Evolutionary conservation across 805 yeast species (phyloP).

Genomic region (Cyberlindnera xylosilytica): DNA sequence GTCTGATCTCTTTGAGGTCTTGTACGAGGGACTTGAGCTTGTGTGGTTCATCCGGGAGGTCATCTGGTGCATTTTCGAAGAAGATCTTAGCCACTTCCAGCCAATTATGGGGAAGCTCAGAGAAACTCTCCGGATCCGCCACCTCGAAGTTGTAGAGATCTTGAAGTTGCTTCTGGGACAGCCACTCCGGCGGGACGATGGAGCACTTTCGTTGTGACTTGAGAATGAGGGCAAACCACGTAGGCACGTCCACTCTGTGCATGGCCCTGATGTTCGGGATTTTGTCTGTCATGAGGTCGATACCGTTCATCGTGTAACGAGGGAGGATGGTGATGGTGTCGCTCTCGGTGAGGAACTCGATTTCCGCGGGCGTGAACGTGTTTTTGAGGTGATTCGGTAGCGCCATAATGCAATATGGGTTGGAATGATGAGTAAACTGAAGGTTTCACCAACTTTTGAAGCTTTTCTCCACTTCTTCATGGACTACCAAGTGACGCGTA

Average conservation of each 20-base stretch:
- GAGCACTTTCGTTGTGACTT: conserved; percentile 85
- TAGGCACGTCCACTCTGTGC: conserved; percentile 66
- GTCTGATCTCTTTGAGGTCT: conserved; percentile 80
- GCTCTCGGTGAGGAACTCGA: conserved; percentile 83
- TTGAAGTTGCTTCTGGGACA: conserved; percentile 51
- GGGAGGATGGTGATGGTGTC: conserved; percentile 75
- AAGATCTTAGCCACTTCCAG: conserved; percentile 72
- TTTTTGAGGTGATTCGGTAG: conserved; percentile 52
- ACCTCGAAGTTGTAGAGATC: conserved; percentile 66
- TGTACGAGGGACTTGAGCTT: conserved; percentile 68
- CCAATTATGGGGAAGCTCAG: conserved; percentile 86
- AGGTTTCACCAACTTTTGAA: no score
- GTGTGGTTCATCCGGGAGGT: conserved; percentile 69
- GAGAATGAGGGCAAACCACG: conserved; percentile 84
- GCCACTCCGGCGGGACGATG: conserved; percentile 85
- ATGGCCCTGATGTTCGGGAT: conserved; percentile 64
- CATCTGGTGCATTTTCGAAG: conserved; percentile 69
- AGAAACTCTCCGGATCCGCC: conserved; percentile 53
- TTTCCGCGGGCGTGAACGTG: conserved; percentile 70
- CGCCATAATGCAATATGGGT: conserved; percentile 63
- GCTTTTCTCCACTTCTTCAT: no score
- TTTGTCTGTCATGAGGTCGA: conserved; percentile 57
- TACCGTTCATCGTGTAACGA: conserved; percentile 62
- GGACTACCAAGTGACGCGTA: no score
- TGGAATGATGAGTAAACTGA: no score